phyloP scores from a whole-genome alignment of 2,329 filamentous ascomycete genomes.

The Aureobasidium zeae region DNA sequence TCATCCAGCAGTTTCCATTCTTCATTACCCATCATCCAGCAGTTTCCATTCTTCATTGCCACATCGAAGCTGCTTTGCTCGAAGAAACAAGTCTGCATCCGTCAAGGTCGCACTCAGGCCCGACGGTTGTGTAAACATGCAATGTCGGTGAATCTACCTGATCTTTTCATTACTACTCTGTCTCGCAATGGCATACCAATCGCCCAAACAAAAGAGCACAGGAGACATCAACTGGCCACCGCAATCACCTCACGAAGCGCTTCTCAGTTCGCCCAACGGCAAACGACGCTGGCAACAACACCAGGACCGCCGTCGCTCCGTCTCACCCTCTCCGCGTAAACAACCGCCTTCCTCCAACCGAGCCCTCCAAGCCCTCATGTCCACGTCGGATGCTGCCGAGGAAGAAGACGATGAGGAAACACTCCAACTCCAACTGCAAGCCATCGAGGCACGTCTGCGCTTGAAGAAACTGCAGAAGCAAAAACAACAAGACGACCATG shows the following conservation, averaged over 20 bases:
- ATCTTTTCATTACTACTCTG: too few species aligned
- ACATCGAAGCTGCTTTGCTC: too few species aligned
- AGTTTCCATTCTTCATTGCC: too few species aligned
- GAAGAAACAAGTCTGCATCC: too few species aligned
- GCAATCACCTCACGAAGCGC: conserved; percentile 52
- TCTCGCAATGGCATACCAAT: conserved; percentile 31
- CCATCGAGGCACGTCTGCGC: conserved; percentile 79
- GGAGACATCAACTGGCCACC: conserved; percentile 47
- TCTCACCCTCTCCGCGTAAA: conserved; percentile 49
- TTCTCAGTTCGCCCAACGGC: conserved; percentile 65
- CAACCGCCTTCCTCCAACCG: conserved; percentile 22
- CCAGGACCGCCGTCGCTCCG: conserved; percentile 44
- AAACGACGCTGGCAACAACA: conserved; percentile 64
- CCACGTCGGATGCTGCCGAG: conserved; percentile 26
- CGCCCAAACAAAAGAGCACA: conserved; percentile 36
- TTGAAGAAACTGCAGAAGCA: conserved; percentile 67
- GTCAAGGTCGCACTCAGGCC: too few species aligned
- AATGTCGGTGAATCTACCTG: too few species aligned
- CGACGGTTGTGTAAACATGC: conserved; percentile 1
- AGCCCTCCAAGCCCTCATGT: conserved; percentile 22
- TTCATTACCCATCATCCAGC: too few species aligned
- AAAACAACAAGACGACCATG: conserved; percentile 17
- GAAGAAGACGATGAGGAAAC: conserved; percentile 72
- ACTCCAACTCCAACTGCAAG: conserved; percentile 72
- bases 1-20: too few species aligned